Evolutionary conservation across 192 early-diverging fungal genomes (phyloP), one percentile per base, ranked within the genome.

Genomic region (Rhizoclosmatium sp.): DNA sequence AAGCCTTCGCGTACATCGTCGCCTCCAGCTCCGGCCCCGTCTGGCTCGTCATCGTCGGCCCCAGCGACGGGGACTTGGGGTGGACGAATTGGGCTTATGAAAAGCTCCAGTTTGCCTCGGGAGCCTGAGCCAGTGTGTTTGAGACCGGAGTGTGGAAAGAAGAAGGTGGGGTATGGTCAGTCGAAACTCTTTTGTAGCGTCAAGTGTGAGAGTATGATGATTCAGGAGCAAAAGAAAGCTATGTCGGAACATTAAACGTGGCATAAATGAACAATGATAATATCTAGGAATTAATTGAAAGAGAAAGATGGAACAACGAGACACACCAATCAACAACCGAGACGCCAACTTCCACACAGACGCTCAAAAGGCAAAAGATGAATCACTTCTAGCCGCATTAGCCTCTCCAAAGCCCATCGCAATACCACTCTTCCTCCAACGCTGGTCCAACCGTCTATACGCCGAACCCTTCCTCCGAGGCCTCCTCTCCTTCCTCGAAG

Each of bases 111-210:
- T 59, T 59, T 16, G 58, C 19, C 58, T 59, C 58, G 58, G 58
- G 65, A 65, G 31, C 31, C 31, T 14, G 65, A 14, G n/a, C 44
- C 56, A 5, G 47, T 75, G 2, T 75, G 72, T 45, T 21, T 75
- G 21, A 21, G 72, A 21, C 46, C n/a, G 5, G 72, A 47, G 3
- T 75, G 72, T 61, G 72, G 72, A n/a, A 49, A 49, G 2, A 40
- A 62, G 21, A 75, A 75, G 59, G 48, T 45, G 19, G 72, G 72
- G 2, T 49, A 75, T 75, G 72, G 72, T 2, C 16, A 31, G n/a
- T 49, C 72, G 23, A 62, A 62, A 75, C n/a, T 75, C 58, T 75
- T 75, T n/a, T 75, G 72, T 45, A 62, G 59, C 42, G 10, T 39
- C 2, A 39, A 75, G 31, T 75, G 72, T 12, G 72, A 75, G 46